These are phyloP conservation scores for Plasmodium yoelii DNA, from an alignment of 169 alveolate genomes.

Conservation along the genomic window DNA sequence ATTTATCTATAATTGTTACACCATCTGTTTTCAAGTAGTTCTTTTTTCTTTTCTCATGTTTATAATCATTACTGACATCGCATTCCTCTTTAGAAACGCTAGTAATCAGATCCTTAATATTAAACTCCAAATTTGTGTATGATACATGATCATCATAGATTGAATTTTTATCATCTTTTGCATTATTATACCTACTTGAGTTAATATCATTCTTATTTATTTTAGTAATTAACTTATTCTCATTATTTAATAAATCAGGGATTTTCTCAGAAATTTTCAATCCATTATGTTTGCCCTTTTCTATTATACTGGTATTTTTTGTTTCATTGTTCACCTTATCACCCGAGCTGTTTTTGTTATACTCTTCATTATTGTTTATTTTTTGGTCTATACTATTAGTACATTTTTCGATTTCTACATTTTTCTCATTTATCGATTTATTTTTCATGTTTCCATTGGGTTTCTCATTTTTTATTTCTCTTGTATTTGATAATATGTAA, in stretches of 20 bases:
- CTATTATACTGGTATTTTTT: too few relatives aligned
- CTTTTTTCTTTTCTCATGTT: neutral
- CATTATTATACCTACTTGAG: neutral
- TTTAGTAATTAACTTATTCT: neutral
- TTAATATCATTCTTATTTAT: neutral
- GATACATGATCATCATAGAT: neutral
- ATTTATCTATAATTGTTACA: neutral
- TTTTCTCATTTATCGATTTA: neutral
- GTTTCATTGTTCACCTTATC: too few relatives aligned
- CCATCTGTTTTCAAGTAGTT: neutral
- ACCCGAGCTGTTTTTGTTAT: too few relatives aligned
- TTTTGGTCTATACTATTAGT: too few relatives aligned
- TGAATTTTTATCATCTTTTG: neutral
- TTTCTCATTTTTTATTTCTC: neutral
- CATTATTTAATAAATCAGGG: neutral
- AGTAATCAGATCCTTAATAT: constrained; percentile 18
- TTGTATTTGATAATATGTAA: neutral
- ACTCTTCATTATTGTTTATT: too few relatives aligned
- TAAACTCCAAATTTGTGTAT: constrained; percentile 3
- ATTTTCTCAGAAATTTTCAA: too few relatives aligned
- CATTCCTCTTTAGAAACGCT: constrained; percentile 26
- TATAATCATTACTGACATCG: neutral
- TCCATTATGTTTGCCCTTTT: too few relatives aligned
- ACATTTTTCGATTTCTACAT: neutral
- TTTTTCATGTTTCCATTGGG: neutral